A percentile compares a stretch with the other conserved stretches of the same genome.
Evolutionary conservation across 768 basidiomycete species (phyloP).

Genomic region (Macrolepiota dolichaula): DNA sequence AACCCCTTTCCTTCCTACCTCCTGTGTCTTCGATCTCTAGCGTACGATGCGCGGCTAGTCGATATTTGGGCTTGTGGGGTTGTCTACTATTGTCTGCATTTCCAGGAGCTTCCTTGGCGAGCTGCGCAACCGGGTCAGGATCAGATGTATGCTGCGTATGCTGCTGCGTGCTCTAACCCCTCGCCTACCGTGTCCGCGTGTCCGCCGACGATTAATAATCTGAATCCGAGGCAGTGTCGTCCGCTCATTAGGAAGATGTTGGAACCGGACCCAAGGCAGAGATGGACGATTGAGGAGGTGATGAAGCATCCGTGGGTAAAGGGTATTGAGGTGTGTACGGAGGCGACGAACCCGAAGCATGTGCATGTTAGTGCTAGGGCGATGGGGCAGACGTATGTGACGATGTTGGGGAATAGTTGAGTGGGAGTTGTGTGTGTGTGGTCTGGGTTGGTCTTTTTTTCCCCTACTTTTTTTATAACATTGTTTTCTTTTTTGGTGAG

Average conservation of each 20-base stretch:
- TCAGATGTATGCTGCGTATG: constrained; percentile 77
- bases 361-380: constrained; percentile 68
- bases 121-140: constrained; percentile 79
- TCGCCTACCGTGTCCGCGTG: constrained; percentile 42
- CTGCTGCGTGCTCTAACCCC: constrained; percentile 47
- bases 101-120: constrained; percentile 97
- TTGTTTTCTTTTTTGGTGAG: neutral
- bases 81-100: constrained; percentile 98
- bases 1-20: no score
- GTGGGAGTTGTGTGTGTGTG: neutral
- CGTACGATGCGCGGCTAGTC: constrained; percentile 95
- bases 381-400: constrained; percentile 48
- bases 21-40: constrained; percentile 40
- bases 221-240: constrained; percentile 83
- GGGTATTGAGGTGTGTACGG: constrained; percentile 80
- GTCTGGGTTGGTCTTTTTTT: neutral
- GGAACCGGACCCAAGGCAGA: constrained; percentile 83
- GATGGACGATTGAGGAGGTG: constrained; percentile 78
- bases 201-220: constrained; percentile 79
- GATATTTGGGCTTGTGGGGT: constrained; percentile 98
- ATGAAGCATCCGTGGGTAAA: constrained; percentile 76
- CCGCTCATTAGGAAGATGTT: constrained; percentile 88
- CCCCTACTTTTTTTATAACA: neutral
- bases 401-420: constrained; percentile 9
- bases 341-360: constrained; percentile 59